A percentile compares a stretch with the other conserved stretches of the same genome.
Evolutionary conservation across 106 monocot genomes (phyloP).

Genomic region (Gastrodia elata): DNA sequence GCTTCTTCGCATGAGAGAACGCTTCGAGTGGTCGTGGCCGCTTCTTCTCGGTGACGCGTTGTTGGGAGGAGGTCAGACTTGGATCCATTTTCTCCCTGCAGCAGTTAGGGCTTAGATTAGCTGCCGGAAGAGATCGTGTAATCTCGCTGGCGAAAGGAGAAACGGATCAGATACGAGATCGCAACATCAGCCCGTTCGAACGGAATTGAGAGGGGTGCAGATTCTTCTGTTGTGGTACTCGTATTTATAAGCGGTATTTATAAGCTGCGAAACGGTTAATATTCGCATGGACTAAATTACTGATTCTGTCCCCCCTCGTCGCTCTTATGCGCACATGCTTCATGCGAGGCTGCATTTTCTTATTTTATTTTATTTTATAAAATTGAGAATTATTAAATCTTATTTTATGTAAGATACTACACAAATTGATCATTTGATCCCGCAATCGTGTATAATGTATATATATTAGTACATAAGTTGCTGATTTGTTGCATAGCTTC

Average conservation of each 20-base stretch:
- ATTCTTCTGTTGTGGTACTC: neutral
- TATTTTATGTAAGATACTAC: no score
- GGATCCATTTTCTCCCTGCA: neutral
- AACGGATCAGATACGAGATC: no score
- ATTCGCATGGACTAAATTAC: neutral
- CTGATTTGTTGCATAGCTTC: no score
- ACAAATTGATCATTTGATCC: no score
- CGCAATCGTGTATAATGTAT: no score
- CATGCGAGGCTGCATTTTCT: neutral
- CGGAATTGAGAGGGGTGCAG: neutral
- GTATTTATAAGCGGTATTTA: neutral
- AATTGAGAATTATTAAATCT: neutral
- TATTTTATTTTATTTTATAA: neutral
- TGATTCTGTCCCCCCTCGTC: neutral
- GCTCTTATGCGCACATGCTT: neutral
- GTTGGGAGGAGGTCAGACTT: neutral
- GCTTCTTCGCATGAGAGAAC: constrained; percentile 13
- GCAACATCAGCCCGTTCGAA: neutral
- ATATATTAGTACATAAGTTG: no score
- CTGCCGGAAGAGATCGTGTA: neutral
- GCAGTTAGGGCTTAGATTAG: neutral
- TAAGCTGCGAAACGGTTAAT: neutral
- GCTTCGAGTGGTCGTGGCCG: neutral
- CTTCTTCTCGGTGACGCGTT: neutral
- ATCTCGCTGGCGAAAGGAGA: neutral